A percentile compares a stretch with the other conserved stretches of the same genome.
These are phyloP conservation scores for Chrysanthemum lavandulifolium DNA, from an alignment of 129 eudicot species.

Conservation along the genomic window DNA sequence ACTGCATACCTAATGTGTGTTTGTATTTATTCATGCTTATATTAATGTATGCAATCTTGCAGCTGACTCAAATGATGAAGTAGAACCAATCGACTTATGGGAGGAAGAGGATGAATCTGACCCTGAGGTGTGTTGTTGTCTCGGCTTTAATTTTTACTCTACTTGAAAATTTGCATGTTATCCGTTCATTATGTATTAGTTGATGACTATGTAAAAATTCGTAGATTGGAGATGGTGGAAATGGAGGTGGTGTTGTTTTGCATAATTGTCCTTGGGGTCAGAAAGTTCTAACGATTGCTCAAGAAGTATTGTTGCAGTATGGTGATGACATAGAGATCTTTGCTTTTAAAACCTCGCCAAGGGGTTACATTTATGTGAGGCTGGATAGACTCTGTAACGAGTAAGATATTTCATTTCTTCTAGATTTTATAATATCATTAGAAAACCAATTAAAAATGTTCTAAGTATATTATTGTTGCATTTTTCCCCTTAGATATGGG, in stretches of 20 bases:
- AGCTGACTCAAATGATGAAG: conserved; percentile 54
- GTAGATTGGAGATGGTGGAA: conserved; percentile 87
- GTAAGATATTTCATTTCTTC: conserved; percentile 46
- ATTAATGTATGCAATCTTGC: conserved; percentile 16
- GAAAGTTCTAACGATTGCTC: conserved; percentile 64
- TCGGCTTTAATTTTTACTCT: background rate
- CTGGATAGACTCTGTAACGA: conserved; percentile 68
- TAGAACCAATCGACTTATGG: conserved; percentile 72
- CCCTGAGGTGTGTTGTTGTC: conserved; percentile 55
- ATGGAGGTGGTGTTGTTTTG: conserved; percentile 79
- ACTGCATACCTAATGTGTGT: background rate
- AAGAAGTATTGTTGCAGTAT: conserved; percentile 54
- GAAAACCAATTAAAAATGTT: background rate
- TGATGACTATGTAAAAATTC: conserved; percentile 13
- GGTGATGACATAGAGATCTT: conserved; percentile 74
- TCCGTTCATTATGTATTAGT: background rate
- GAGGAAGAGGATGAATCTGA: conserved; percentile 89
- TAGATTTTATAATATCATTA: background rate
- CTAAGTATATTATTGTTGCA: background rate
- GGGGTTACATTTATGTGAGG: conserved; percentile 83
- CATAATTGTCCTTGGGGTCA: conserved; percentile 83
- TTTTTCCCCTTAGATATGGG: conserved; percentile 56
- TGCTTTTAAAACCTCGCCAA: conserved; percentile 75
- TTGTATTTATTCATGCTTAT: background rate
- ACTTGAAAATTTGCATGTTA: background rate